Evolutionary conservation across 306 rosid genomes (phyloP).

Genomic region (Glycine latifolia): DNA sequence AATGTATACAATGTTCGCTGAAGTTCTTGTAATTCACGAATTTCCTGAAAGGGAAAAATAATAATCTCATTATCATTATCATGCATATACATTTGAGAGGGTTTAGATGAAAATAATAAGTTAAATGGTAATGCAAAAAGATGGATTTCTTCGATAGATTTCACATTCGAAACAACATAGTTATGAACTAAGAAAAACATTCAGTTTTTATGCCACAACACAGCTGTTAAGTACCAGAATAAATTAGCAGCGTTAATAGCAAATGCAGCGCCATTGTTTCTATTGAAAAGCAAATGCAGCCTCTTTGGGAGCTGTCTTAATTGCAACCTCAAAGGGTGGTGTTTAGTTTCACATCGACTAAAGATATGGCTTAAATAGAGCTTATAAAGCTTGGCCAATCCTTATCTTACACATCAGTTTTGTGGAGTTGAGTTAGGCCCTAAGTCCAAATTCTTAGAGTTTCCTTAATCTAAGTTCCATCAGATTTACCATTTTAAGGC

Average conservation of each 20-base stretch:
- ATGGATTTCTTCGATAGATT: conserved; percentile 29
- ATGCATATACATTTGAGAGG: background rate
- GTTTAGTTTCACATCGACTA: background rate
- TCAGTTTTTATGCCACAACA: conserved; percentile 3
- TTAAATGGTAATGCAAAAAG: conserved; percentile 20
- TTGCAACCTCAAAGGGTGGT: background rate
- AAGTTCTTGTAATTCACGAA: conserved; percentile 96
- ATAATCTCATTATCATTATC: conserved; percentile 34
- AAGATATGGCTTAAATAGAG: background rate
- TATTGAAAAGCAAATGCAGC: background rate
- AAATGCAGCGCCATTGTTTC: conserved; percentile 18
- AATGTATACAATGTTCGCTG: conserved; percentile 83
- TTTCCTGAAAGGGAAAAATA: conserved; percentile 59
- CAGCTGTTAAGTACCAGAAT: conserved; percentile 28
- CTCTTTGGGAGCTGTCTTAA: background rate
- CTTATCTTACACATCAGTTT: background rate
- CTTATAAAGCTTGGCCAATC: background rate
- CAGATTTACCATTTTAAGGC: background rate
- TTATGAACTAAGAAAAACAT: conserved; percentile 20
- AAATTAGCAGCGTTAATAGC: conserved; percentile 12
- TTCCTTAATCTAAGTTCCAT: too few species aligned
- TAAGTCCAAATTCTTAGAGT: background rate
- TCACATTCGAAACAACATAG: conserved; percentile 33
- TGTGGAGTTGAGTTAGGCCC: background rate
- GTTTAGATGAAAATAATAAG: conserved; percentile 15